phyloP scores from a whole-genome alignment of 2,329 filamentous ascomycete genomes.

The Fusarium nurragi region DNA sequence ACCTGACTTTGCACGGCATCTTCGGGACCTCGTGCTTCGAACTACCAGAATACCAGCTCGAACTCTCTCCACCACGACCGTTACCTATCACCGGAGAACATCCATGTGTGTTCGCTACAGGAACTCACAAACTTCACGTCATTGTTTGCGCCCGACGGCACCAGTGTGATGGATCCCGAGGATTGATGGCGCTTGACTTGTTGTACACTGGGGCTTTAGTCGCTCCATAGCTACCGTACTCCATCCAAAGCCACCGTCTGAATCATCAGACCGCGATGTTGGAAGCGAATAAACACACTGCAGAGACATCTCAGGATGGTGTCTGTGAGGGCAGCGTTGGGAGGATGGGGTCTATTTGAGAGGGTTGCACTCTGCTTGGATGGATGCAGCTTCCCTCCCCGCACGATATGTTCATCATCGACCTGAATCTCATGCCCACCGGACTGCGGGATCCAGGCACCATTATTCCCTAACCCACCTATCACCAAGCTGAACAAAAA shows the following conservation, averaged over 20 bases:
- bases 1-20: conserved; percentile 22
- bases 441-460: conserved; percentile 42
- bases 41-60: conserved; percentile 6
- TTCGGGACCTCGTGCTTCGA: conserved; percentile 18
- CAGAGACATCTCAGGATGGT: conserved; percentile 28
- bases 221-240: background rate
- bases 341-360: conserved; percentile 16
- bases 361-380: conserved; percentile 38
- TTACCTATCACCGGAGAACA: background rate
- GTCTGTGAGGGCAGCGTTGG: background rate
- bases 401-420: conserved; percentile 37
- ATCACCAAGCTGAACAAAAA: conserved; percentile 16
- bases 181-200: conserved; percentile 15
- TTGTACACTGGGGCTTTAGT: background rate
- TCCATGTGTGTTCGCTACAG: background rate
- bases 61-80: background rate
- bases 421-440: conserved; percentile 35
- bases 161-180: conserved; percentile 10
- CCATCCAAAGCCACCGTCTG: conserved; percentile 4
- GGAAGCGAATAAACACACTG: conserved; percentile 29
- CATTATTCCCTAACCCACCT: conserved; percentile 25
- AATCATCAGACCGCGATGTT: conserved; percentile 8
- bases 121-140: conserved; percentile 20
- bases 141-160: conserved; percentile 25
- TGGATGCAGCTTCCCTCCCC: conserved; percentile 30